These are phyloP conservation scores for Licmophora abbreviata DNA, from an alignment of 108 stramenopile species.

Conservation along the genomic window DNA sequence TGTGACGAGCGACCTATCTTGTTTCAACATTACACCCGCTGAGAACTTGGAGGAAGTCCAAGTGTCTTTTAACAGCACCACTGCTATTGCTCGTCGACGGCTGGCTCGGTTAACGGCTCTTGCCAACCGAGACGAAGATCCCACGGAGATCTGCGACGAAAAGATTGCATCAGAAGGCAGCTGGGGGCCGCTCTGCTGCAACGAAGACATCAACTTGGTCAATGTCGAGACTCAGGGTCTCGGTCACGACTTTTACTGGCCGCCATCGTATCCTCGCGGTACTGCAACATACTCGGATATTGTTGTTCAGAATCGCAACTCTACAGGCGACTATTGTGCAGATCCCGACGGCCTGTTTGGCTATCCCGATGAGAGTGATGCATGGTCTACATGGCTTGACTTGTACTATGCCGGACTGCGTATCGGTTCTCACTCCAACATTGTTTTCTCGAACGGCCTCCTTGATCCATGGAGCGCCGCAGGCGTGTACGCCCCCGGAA, in stretches of 20 bases:
- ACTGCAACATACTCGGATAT: slow-evolving; percentile 27
- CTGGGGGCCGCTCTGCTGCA: slow-evolving; percentile 48
- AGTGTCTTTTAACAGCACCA: background rate
- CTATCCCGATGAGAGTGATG: slow-evolving; percentile 37
- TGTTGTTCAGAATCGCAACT: background rate
- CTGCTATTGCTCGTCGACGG: background rate
- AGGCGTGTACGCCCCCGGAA: slow-evolving; percentile 37
- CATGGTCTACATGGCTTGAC: slow-evolving; percentile 48
- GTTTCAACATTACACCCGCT: slow-evolving; percentile 37
- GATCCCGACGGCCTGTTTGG: slow-evolving; percentile 51
- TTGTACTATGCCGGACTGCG: slow-evolving; percentile 46
- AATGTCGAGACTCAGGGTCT: slow-evolving; percentile 44
- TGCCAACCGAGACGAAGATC: too few species aligned
- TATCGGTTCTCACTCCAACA: slow-evolving; percentile 48
- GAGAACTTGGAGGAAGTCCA: slow-evolving; percentile 11
- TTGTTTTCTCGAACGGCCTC: slow-evolving; percentile 82
- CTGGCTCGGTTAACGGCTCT: too few species aligned
- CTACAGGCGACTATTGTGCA: slow-evolving; percentile 13
- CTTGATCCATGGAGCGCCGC: slow-evolving; percentile 83
- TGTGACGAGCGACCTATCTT: slow-evolving; percentile 34
- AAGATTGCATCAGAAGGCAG: slow-evolving; percentile 26
- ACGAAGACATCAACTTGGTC: slow-evolving; percentile 57
- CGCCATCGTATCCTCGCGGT: slow-evolving; percentile 36
- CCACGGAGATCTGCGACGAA: slow-evolving; percentile 19
- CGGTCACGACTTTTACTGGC: slow-evolving; percentile 70